A percentile compares a stretch with the other conserved stretches of the same genome.
Evolutionary conservation across 2,329 filamentous ascomycete genomes (phyloP).

Genomic region (Aspergillus tubingensis): DNA sequence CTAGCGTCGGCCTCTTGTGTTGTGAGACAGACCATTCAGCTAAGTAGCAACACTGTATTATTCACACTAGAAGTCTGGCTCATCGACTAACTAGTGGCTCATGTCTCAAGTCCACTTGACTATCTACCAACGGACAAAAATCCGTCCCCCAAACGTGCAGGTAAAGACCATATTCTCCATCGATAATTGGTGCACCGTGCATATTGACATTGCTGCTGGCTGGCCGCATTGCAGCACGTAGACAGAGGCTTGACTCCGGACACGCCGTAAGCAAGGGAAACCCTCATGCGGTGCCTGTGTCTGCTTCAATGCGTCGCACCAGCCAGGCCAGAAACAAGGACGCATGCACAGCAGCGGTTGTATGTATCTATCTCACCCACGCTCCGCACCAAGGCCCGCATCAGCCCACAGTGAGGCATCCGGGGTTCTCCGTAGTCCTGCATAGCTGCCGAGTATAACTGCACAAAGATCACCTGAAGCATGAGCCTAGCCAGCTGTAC

Average conservation of each 20-base stretch:
- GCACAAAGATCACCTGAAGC: not conserved
- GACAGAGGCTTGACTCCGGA: not conserved
- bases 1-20: too few species aligned
- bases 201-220: not conserved
- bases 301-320: not conserved
- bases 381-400: not conserved
- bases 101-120: not conserved
- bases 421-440: not conserved
- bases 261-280: not conserved
- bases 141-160: not conserved
- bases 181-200: not conserved
- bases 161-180: not conserved
- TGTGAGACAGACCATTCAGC: not conserved
- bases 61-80: not conserved
- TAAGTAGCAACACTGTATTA: not conserved
- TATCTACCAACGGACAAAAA: not conserved
- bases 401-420: not conserved
- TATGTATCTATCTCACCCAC: too few species aligned
- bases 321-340: not conserved
- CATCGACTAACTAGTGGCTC: not conserved
- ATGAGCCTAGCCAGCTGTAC: not conserved
- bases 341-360: not conserved
- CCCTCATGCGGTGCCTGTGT: not conserved
- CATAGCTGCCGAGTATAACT: not conserved
- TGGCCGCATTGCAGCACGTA: not conserved